Evolutionary conservation across 192 early-diverging fungal species (phyloP), one percentile per base, ranked within the genome.

Genomic region (Geosiphon pyriformis): DNA sequence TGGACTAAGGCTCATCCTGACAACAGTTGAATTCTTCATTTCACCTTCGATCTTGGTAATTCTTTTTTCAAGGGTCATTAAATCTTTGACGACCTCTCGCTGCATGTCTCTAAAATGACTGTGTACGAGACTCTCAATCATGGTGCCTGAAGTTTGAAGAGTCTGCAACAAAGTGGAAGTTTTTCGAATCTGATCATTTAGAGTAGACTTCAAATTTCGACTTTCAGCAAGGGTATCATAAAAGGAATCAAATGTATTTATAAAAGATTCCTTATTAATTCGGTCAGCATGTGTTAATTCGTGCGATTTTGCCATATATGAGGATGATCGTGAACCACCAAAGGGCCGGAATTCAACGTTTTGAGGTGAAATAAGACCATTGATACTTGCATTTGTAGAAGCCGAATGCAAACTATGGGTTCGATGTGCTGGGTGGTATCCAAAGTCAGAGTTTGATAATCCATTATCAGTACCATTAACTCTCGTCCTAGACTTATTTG

Each of bases 141-240:
- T 90, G 6, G 82, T 80, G 1, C 84, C 85, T 20, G 76, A 78
- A 0, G 85, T 73, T 68, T 90, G 88, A 31, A 93, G 78, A 3
- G 88, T 89, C 59, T 90, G 87, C 27, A 93, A 79, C 27, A 93
- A 72, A 10, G 86, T 76, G 0, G 82, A 73, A 6, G 88, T 85
- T 58, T 84, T 81, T 23, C 91, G 78, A 57, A 93, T 83, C 73
- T 93, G 89, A 49, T 90, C 89, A 68, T 88, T 85, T 56, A 93
- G 77, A 33, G 87, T 87, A 53, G 75, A 65, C 58, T 84, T 82
- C 22, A 93, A 76, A 0, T 77, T 79, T 18, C 78, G 72, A 1
- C 82, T 77, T 10, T 80, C 80, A 51, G 91, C 89, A 46, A 81
- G 72, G n/a, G 77, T 81, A 58, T 85, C 83, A 61, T 78, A 81